phyloP scores from a whole-genome alignment of 768 basidiomycete species.

The Porphyrellus cyaneotinctus region DNA sequence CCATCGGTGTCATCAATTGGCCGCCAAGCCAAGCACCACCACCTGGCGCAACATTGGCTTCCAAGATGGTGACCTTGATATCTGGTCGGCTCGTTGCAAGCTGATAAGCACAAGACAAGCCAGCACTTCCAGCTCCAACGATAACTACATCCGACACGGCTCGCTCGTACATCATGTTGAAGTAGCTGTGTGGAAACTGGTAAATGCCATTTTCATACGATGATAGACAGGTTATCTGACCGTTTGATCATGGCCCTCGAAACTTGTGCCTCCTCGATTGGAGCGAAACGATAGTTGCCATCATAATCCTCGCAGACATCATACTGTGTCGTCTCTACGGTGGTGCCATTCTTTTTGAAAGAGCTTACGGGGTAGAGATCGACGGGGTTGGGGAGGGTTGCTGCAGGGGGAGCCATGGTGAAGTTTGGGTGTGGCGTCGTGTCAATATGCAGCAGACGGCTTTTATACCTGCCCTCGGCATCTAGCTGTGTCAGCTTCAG shows the following conservation, averaged over 20 bases:
- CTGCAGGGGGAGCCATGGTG: slow-evolving; percentile 38
- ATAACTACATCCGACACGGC: slow-evolving; percentile 76
- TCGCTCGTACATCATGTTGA: slow-evolving; percentile 67
- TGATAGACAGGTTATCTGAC: slow-evolving; percentile 26
- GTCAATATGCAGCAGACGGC: not conserved
- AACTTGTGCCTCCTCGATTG: slow-evolving; percentile 73
- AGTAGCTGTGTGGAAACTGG: slow-evolving; percentile 48
- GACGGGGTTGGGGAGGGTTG: slow-evolving; percentile 23
- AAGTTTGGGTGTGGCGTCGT: not conserved
- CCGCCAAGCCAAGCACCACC: slow-evolving; percentile 78
- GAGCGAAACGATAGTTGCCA: slow-evolving; percentile 65
- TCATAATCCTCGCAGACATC: slow-evolving; percentile 40
- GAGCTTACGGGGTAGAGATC: slow-evolving; percentile 19
- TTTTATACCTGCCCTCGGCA: slow-evolving; percentile 4
- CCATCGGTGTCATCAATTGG: slow-evolving; percentile 79
- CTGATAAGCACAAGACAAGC: slow-evolving; percentile 71
- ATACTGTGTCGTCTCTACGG: slow-evolving; percentile 8
- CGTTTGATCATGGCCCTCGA: slow-evolving; percentile 74
- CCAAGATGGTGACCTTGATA: slow-evolving; percentile 61
- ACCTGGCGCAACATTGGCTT: slow-evolving; percentile 76
- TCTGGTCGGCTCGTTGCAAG: slow-evolving; percentile 66
- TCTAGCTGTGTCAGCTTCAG: not conserved
- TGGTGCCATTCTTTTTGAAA: slow-evolving; percentile 23
- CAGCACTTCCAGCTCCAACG: slow-evolving; percentile 67
- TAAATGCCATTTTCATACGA: not conserved